Evolutionary conservation across 176 grass and related monocot genomes (phyloP).

Genomic region (Saccharum officinarum): DNA sequence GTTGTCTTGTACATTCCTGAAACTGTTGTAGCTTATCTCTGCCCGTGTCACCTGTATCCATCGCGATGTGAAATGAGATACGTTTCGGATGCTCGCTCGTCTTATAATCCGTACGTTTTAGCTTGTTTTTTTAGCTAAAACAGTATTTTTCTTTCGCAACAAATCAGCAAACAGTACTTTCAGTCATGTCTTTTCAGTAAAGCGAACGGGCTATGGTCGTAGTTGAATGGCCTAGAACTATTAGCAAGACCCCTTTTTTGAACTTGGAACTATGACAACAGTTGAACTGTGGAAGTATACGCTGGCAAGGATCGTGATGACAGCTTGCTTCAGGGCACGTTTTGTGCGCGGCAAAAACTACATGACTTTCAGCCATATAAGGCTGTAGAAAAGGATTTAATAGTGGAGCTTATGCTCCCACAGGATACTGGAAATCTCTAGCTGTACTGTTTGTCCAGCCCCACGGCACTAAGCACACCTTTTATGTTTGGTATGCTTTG

Average conservation of each 20-base stretch:
- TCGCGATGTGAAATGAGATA: neutral
- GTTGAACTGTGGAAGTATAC: neutral
- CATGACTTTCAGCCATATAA: neutral
- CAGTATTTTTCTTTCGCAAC: no score
- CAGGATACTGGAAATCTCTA: conserved; percentile 16
- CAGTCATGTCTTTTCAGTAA: no score
- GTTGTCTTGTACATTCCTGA: neutral
- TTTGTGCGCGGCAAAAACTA: conserved; percentile 10
- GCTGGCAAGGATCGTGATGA: neutral
- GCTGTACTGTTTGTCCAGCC: conserved; percentile 12
- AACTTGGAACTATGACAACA: neutral
- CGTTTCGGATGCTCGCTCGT: no score
- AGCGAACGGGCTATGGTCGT: neutral
- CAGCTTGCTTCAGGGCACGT: conserved; percentile 19
- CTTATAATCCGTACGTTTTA: no score
- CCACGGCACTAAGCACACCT: conserved; percentile 8
- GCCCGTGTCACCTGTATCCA: conserved; percentile 1
- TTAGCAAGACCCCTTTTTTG: neutral
- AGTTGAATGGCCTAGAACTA: neutral
- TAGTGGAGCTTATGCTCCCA: conserved; percentile 28
- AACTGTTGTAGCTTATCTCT: conserved; percentile 4
- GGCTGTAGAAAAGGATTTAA: neutral
- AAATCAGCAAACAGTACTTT: no score
- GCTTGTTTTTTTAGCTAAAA: no score
- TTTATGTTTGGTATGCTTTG: conserved; percentile 14